Base-by-base conservation (phyloP, 2,329 filamentous ascomycete species). In the Fusarium sp. region DNA sequence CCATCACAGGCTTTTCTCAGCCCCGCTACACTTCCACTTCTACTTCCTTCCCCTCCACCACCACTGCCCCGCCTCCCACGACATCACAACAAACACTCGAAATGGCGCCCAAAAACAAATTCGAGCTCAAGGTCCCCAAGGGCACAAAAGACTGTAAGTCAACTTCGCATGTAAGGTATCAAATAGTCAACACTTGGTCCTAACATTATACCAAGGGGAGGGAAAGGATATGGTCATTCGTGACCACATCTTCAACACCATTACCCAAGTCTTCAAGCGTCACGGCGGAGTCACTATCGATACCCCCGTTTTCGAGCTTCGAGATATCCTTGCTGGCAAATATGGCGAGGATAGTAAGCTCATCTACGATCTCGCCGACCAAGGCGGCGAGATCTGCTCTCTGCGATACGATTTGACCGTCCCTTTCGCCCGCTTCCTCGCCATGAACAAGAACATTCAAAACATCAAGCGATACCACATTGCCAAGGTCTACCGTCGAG, bases 391-490 rank as follows among this genome's bases (percentile, higher is more conserved):
- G 83, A 73, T 81, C 54, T 80, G 78, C 75, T 94, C 93, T 22
- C 85, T 97, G 66, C 89, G 94, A 75, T 97, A 96, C 81, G 94
- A 97, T 76, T 82, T 97, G 72, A 97, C 94, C 2, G 94, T 97
- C 13, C 94, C 94, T 33, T 96, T 97, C 76, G 94, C 95, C 66
- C 90, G 94, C 76, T 98, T 92, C 89, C 88, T 97, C 65, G 94
- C 94, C 75, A 96, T 97, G 93, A 97, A 97, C 81, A 87, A 91
- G 69, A 86, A 89, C 69, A 86, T 97, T 57, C 89, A 92, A 79
- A 91, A 86, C 80, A 95, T 97, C 83, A 97, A 97, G 84, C 89
- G 95, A 76, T 98, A 97, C 80, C 94, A 97, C 83, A 94, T 98
- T 73, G 94, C 94, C 73, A 97, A 97, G 83, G 94, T 97, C 69